These are phyloP conservation scores for Penicillium cataractarum DNA, from an alignment of 495 filamentous ascomycete genomes.

Conservation along the genomic window DNA sequence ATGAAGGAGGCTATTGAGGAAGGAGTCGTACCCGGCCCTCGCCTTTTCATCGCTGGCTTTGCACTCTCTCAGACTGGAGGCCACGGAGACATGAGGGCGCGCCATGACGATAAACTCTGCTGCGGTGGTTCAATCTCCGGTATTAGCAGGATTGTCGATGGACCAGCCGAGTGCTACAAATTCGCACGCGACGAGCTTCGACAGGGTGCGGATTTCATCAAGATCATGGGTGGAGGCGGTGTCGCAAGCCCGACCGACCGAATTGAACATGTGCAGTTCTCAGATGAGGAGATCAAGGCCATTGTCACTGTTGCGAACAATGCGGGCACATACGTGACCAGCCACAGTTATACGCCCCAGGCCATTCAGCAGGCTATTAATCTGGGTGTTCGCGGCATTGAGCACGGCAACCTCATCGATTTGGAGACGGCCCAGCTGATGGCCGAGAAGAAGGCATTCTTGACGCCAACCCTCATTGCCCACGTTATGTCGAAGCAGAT, in stretches of 20 bases:
- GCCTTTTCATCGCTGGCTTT: conserved; percentile 51
- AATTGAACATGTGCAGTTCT: conserved; percentile 55
- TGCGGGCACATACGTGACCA: conserved; percentile 54
- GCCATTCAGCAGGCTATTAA: conserved; percentile 55
- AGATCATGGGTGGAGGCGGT: conserved; percentile 60
- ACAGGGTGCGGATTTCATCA: conserved; percentile 57
- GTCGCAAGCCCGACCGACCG: conserved; percentile 55
- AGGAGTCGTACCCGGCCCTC: conserved; percentile 46
- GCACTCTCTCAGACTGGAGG: conserved; percentile 56
- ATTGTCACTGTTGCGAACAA: conserved; percentile 51
- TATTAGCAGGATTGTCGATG: conserved; percentile 49
- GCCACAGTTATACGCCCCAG: conserved; percentile 55
- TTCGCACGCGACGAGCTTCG: conserved; percentile 54
- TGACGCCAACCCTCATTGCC: conserved; percentile 57
- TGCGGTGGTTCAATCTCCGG: conserved; percentile 38
- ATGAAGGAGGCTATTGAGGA: conserved; percentile 54
- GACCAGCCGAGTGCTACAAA: conserved; percentile 51
- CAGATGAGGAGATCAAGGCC: conserved; percentile 54
- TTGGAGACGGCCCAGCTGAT: conserved; percentile 50
- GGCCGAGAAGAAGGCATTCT: conserved; percentile 44
- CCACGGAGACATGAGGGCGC: conserved; percentile 50
- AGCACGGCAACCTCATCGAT: conserved; percentile 60
- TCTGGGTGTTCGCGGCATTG: conserved; percentile 58
- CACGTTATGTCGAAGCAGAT: conserved; percentile 50
- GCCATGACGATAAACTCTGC: conserved; percentile 39